Conservation (phyloP, 768 basidiomycete genomes). For the Suillus weaverae region DNA sequence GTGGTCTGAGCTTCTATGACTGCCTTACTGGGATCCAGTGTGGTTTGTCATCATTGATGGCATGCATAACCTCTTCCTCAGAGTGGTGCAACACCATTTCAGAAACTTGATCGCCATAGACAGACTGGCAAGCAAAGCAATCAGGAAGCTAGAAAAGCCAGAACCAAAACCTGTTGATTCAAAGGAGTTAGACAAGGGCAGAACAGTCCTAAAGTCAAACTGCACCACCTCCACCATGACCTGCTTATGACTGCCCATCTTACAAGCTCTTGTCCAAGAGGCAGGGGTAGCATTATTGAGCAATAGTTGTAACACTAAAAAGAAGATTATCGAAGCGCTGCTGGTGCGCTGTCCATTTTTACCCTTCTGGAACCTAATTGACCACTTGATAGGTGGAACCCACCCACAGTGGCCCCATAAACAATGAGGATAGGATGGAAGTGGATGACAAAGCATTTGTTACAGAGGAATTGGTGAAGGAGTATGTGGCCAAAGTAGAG, state of each 20-base stretch:
- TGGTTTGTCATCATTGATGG: constrained; percentile 30
- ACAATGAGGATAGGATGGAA: background rate
- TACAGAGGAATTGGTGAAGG: no score
- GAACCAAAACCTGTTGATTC: background rate
- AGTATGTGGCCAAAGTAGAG: no score
- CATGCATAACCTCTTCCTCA: constrained; percentile 38
- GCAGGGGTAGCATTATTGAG: background rate
- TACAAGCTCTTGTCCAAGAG: constrained; percentile 1
- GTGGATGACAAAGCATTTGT: no score
- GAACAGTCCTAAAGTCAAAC: background rate
- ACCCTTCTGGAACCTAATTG: background rate
- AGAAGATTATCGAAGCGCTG: background rate
- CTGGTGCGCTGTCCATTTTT: background rate
- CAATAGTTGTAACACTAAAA: background rate
- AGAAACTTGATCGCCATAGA: constrained; percentile 12
- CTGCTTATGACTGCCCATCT: background rate
- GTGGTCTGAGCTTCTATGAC: constrained; percentile 29
- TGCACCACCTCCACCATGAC: background rate
- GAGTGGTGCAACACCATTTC: constrained; percentile 14
- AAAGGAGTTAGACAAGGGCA: constrained; percentile 5
- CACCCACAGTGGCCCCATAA: background rate
- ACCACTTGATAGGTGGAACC: background rate
- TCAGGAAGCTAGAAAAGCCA: background rate
- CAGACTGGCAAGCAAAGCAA: constrained; percentile 2
- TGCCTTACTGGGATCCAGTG: constrained; percentile 37